Conservation (phyloP, 371 early-diverging fungal species). For the Capniomyces stellatus region DNA sequence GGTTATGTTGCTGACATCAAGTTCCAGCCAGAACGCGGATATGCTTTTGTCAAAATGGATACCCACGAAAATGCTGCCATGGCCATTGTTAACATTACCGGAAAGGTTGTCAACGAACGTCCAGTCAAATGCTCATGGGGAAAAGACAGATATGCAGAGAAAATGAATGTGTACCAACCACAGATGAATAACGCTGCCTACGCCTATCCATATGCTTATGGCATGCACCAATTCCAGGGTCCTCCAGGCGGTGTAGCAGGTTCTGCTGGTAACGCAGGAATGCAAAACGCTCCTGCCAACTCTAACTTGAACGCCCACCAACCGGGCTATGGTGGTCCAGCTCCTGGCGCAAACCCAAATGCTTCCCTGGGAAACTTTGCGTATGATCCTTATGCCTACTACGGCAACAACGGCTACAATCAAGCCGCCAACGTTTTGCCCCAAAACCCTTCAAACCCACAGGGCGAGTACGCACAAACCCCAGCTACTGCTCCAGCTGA, state of each 20-base stretch:
- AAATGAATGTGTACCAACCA: background rate
- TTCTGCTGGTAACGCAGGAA: background rate
- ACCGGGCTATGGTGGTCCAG: background rate
- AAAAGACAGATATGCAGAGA: background rate
- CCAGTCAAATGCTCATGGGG: background rate
- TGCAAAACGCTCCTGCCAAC: background rate
- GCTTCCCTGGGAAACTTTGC: too few relatives aligned
- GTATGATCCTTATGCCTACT: constrained; percentile 20
- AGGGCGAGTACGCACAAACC: too few relatives aligned
- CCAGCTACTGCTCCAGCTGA: too few relatives aligned
- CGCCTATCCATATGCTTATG: constrained; percentile 23
- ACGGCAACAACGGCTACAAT: constrained; percentile 13
- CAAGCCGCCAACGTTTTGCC: constrained; percentile 19
- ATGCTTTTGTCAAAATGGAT: constrained; percentile 55
- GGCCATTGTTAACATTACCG: background rate
- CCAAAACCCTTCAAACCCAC: too few relatives aligned
- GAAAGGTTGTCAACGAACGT: background rate
- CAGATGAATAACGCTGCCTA: constrained; percentile 21
- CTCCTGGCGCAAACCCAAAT: too few relatives aligned
- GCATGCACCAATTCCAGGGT: constrained; percentile 20
- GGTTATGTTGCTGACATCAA: constrained; percentile 58
- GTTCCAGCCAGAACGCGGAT: constrained; percentile 76
- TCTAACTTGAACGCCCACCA: background rate
- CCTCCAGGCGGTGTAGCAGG: background rate
- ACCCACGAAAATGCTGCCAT: background rate